These are phyloP conservation scores for Rhizophora mangle DNA, from an alignment of 345 rosid genomes.

Conservation along the genomic window DNA sequence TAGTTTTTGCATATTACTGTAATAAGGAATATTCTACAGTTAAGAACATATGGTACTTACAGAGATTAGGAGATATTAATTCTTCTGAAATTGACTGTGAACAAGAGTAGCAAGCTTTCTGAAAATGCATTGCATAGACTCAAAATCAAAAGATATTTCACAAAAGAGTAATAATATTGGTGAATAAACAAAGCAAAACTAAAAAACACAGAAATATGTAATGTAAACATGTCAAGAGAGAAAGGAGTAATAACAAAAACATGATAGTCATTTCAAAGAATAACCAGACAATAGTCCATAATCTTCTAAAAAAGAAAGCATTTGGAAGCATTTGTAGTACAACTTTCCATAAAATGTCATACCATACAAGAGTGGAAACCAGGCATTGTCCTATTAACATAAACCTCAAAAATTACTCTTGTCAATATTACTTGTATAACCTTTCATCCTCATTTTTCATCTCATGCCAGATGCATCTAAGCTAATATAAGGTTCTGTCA, in stretches of 20 bases:
- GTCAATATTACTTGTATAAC: too few relatives aligned
- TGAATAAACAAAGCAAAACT: not conserved
- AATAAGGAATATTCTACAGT: not conserved
- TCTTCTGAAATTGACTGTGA: conserved; percentile 63
- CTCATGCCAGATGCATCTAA: too few relatives aligned
- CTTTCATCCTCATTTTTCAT: too few relatives aligned
- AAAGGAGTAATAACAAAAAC: not conserved
- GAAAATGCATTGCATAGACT: conserved; percentile 28
- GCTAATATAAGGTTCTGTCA: too few relatives aligned
- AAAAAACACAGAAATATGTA: not conserved
- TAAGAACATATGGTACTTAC: conserved; percentile 41
- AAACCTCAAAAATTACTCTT: too few relatives aligned
- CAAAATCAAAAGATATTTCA: conserved; percentile 14
- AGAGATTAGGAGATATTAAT: conserved; percentile 66
- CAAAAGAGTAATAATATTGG: not conserved
- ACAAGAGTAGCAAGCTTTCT: conserved; percentile 82
- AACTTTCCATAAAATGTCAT: too few relatives aligned
- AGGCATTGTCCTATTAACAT: too few relatives aligned
- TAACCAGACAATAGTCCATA: not conserved
- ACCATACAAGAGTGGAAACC: too few relatives aligned
- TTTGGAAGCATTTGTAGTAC: not conserved
- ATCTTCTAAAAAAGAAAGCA: not conserved
- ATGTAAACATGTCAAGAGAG: not conserved
- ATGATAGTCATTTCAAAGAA: not conserved
- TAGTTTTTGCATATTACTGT: not conserved